phyloP scores from a whole-genome alignment of 495 filamentous ascomycete genomes.

The Penicillium coffeae region DNA sequence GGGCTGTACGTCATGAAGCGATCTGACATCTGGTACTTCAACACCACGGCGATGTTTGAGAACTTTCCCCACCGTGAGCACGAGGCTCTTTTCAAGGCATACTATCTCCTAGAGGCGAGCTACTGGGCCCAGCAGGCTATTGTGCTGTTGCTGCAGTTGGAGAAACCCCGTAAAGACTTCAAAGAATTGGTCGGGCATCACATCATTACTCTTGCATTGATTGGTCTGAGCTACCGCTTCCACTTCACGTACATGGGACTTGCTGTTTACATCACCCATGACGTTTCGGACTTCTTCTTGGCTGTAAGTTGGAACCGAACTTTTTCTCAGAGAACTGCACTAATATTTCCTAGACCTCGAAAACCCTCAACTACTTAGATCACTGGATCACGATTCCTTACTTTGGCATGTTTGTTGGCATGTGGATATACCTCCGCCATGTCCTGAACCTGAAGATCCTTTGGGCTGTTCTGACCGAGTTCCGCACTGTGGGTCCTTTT shows the following conservation, averaged over 20 bases:
- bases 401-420: constrained; percentile 74
- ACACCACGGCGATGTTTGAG: constrained; percentile 88
- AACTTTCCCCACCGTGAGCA: constrained; percentile 84
- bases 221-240: constrained; percentile 88
- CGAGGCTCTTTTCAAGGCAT: constrained; percentile 87
- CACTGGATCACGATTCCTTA: constrained; percentile 72
- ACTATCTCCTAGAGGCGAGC: constrained; percentile 90
- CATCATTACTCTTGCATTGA: constrained; percentile 85
- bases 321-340: neutral
- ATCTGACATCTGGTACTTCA: constrained; percentile 97
- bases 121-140: constrained; percentile 97
- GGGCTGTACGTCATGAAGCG: constrained; percentile 90
- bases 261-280: constrained; percentile 94
- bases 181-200: constrained; percentile 94
- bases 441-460: constrained; percentile 87
- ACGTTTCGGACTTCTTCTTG: constrained; percentile 95
- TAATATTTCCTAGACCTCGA: constrained; percentile 65
- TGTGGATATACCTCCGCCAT: constrained; percentile 93
- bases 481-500: constrained; percentile 83
- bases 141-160: constrained; percentile 81
- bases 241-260: constrained; percentile 98
- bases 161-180: constrained; percentile 95
- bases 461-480: constrained; percentile 79
- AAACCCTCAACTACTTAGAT: constrained; percentile 90
- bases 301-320: constrained; percentile 57